A percentile compares a stretch with the other conserved stretches of the same genome.
Conservation (phyloP, 441 rosid genomes). For the Brassica hybrid region DNA sequence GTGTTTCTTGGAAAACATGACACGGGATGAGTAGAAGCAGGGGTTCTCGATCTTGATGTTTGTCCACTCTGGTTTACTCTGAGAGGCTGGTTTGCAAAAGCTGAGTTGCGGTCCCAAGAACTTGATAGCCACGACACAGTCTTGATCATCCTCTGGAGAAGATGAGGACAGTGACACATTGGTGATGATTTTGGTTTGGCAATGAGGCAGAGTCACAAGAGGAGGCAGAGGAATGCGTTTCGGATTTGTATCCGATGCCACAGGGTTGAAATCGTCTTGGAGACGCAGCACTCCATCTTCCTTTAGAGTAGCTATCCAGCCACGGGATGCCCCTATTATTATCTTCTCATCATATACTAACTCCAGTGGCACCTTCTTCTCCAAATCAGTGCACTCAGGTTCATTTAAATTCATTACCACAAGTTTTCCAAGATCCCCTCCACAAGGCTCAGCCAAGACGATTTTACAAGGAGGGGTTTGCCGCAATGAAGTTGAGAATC, state of each 20-base stretch:
- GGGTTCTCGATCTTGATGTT: constrained; percentile 13
- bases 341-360: not conserved
- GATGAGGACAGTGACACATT: constrained; percentile 4
- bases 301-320: constrained; percentile 8
- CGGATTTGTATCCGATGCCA: not conserved
- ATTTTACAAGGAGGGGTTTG: constrained; percentile 7
- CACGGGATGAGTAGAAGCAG: constrained; percentile 12
- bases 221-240: not conserved
- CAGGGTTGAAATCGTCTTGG: not conserved
- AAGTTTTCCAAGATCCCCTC: not conserved
- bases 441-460: not conserved
- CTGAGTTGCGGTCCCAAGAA: constrained; percentile 20
- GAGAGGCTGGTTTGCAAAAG: constrained; percentile 14
- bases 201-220: constrained; percentile 1
- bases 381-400: accelerated
- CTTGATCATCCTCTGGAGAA: not conserved
- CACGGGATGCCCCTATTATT: not conserved
- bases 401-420: not conserved
- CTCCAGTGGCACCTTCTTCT: constrained; percentile 12
- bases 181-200: not conserved
- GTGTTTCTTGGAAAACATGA: constrained; percentile 20
- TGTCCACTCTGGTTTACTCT: constrained; percentile 1
- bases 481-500: not conserved
- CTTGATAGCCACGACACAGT: not conserved
- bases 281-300: not conserved